Base-by-base conservation (phyloP, 345 rosid species). In the Cardamine resedifolia region DNA sequence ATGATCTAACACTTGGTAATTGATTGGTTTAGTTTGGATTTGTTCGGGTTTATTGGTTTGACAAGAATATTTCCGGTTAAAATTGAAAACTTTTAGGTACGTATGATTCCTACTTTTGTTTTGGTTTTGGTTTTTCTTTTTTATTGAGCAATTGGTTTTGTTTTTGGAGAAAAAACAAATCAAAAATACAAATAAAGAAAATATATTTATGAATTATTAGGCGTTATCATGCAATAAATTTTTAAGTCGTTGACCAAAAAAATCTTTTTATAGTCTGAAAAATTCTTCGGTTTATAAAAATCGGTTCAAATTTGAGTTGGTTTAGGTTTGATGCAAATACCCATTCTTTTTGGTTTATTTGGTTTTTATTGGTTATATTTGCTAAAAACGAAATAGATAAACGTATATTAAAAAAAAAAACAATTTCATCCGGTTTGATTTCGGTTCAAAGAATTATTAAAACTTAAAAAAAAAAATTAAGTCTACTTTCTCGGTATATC, bases 401-500 rank as follows among this genome's bases (percentile, higher is more conserved):
- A 47, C 16, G 1, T 0, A n/a, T n/a, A n/a, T n/a, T 0, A 12
- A 27, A n/a, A 21, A 27, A 20, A 21, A 19, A 34, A 6, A 4
- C 28, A 59, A 38, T 14, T 1, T 44, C 30, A 4, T 27, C 53
- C 44, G 6, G 9, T 33, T 45, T 33, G 3, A 24, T 45, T 30
- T 58, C 1, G 1, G 16, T 45, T 47, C 56, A 58, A 31, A 70
- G 5, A 21, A 15, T 43, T 43, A 15, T n/a, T 15, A 14, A 14
- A 14, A 14, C n/a, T n/a, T n/a, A 14, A 14, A 39, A 39, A 12
- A 1, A 30, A 38, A 14, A 39, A 6, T 43, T 1, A 58, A 57
- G 26, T 47, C 14, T 44, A 69, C 23, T 20, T 57, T 57, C 64
- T 69, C 27, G 10, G 21, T 49, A 58, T 33, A 48, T 38, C n/a